Evolutionary conservation across 2,329 filamentous ascomycete species (phyloP).

Genomic region (Aspergillus sp.): DNA sequence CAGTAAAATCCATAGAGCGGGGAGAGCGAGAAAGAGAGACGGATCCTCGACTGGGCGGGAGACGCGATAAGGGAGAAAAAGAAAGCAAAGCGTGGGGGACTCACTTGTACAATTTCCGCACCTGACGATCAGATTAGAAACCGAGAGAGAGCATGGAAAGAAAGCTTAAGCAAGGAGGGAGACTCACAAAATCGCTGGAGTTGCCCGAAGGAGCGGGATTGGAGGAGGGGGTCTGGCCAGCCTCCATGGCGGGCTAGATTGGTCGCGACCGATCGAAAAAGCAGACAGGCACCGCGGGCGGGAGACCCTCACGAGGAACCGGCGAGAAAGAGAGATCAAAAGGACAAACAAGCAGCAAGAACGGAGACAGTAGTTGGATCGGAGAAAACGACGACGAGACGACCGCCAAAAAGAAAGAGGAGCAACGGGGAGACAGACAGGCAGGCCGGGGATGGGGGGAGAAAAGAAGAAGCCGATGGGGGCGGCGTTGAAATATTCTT

Average conservation of each 20-base stretch:
- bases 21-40: constrained; percentile 6
- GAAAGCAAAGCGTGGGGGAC: constrained; percentile 20
- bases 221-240: constrained; percentile 33
- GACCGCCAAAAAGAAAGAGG: no score
- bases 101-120: constrained; percentile 98
- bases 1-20: constrained; percentile 2
- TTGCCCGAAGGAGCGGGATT: constrained; percentile 54
- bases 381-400: no score
- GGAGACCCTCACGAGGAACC: constrained; percentile 5
- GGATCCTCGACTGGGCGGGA: constrained; percentile 2
- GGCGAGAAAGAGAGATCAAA: constrained; percentile 2
- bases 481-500: constrained; percentile 4
- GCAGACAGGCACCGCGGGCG: constrained; percentile 10
- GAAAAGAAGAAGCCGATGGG: no score
- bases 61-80: constrained; percentile 5
- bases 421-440: no score
- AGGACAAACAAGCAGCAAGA: constrained; percentile 6
- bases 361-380: constrained; percentile 7
- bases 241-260: constrained; percentile 38
- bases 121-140: constrained; percentile 43
- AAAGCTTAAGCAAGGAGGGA: constrained; percentile 3
- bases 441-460: no score
- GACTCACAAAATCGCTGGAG: constrained; percentile 89
- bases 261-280: constrained; percentile 32
- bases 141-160: constrained; percentile 6